A percentile compares a stretch with the other conserved stretches of the same genome.
Evolutionary conservation across 2,329 filamentous ascomycete genomes (phyloP).

Genomic region (Colletotrichum brevisporum): DNA sequence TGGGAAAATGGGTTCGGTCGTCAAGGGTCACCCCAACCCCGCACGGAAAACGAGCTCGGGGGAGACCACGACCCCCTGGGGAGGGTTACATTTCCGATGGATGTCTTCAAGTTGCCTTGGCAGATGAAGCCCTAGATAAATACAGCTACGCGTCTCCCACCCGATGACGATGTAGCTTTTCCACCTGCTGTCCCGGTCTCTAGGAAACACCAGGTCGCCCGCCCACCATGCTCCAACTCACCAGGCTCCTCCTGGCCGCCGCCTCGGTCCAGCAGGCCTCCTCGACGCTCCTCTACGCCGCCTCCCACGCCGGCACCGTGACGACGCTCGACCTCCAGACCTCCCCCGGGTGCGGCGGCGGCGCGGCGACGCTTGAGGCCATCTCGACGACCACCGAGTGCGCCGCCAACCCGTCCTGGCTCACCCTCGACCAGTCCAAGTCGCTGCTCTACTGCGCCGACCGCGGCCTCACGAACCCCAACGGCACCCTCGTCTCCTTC

Average conservation of each 20-base stretch:
- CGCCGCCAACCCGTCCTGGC: slow-evolving; percentile 40
- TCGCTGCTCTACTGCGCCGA: slow-evolving; percentile 39
- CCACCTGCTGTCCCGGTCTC: no score
- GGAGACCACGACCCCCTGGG: neutral
- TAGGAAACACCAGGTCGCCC: neutral
- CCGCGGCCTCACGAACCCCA: slow-evolving; percentile 29
- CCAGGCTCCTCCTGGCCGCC: slow-evolving; percentile 23
- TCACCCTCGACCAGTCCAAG: slow-evolving; percentile 38
- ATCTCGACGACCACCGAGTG: slow-evolving; percentile 37
- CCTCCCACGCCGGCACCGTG: slow-evolving; percentile 63
- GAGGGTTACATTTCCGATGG: slow-evolving; percentile 31
- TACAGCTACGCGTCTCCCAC: no score
- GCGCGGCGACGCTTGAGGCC: slow-evolving; percentile 15
- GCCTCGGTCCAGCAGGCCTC: slow-evolving; percentile 46
- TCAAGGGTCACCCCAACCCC: slow-evolving; percentile 34
- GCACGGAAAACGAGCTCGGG: slow-evolving; percentile 36
- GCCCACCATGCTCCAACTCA: slow-evolving; percentile 16
- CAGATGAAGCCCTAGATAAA: no score
- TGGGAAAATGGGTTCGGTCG: slow-evolving; percentile 19
- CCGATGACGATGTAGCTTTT: neutral
- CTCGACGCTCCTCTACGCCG: slow-evolving; percentile 60
- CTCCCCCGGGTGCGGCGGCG: slow-evolving; percentile 7
- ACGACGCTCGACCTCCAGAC: slow-evolving; percentile 59
- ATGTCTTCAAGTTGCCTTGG: neutral
- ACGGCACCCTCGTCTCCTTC: slow-evolving; percentile 39